Evolutionary conservation across 805 yeast species (phyloP), one percentile per base, ranked within the genome.

Genomic region (Zygoascus ofunaensis): DNA sequence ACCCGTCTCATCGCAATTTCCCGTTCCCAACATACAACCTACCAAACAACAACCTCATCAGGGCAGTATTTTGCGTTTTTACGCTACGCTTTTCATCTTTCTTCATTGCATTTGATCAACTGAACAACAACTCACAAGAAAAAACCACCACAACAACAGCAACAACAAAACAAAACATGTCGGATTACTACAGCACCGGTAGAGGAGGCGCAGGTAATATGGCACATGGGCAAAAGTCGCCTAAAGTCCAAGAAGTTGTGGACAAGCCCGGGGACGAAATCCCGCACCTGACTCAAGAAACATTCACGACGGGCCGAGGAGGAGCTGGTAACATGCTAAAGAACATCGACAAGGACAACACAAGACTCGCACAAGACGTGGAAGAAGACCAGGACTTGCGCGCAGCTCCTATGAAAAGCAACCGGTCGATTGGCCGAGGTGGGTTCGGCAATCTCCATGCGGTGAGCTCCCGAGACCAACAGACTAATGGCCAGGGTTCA

Each of bases 201-300:
- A 71, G 90, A 51, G 90, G 90, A 8, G 90, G 90, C 7, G 81
- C 82, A 1, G 89, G 89, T 4, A 82, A 82, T 60, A 75, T 81
- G 44, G 66, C 72, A 52, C 22, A 35, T 12, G 23, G 18, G 5
- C 14, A 34, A 19, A 60, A 65, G 26, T 59, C 66, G 21, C 77
- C 78, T 3, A 68, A 76, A 5, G 82, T 82, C 3, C 73, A 69
- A 40, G 66, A 76, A 26, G 51, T 34, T 12, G 50, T 41, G 32
- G 76, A 71, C 2, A 75, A 76, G 2, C 77, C 73, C 51, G 82
- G 83, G 2, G 71, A 79, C 3, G 74, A 72, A 49, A 76, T 82
- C 14, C 87, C 87, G 22, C 66, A 78, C 26, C 60, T 74, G 20
- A 47, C 36, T 30, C 73, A 74, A 17, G 72, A 74, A 23, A 72